Conservation (phyloP, 2,329 filamentous ascomycete species). For the Xylaria multiplex region DNA sequence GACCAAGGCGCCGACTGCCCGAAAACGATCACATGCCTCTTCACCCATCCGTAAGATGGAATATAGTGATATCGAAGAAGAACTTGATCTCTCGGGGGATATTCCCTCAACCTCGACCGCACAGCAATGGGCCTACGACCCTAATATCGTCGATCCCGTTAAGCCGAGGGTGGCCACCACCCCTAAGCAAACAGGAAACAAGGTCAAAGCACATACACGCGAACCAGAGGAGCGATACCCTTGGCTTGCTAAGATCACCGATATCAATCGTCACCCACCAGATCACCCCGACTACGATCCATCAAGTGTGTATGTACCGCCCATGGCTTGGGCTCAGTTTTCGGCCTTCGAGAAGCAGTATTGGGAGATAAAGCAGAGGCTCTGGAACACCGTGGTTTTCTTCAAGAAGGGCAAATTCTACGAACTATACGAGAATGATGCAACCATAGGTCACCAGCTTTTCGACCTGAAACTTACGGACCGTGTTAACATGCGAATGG, state of each 20-base stretch:
- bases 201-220: slow-evolving; percentile 78
- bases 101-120: slow-evolving; percentile 75
- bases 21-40: slow-evolving; percentile 71
- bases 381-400: slow-evolving; percentile 97
- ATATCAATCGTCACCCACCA: slow-evolving; percentile 82
- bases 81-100: slow-evolving; percentile 64
- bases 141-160: slow-evolving; percentile 55
- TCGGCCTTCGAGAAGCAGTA: slow-evolving; percentile 98
- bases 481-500: slow-evolving; percentile 99
- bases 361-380: slow-evolving; percentile 98
- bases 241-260: slow-evolving; percentile 87
- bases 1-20: slow-evolving; percentile 59
- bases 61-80: slow-evolving; percentile 58
- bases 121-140: slow-evolving; percentile 79
- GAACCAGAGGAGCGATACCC: slow-evolving; percentile 88
- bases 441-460: slow-evolving; percentile 92
- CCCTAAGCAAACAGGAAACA: slow-evolving; percentile 51
- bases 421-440: slow-evolving; percentile 97
- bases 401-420: slow-evolving; percentile 99
- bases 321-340: slow-evolving; percentile 80
- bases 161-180: slow-evolving; percentile 42
- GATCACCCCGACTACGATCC: slow-evolving; percentile 91
- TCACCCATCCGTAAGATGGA: slow-evolving; percentile 54
- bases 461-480: slow-evolving; percentile 99
- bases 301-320: slow-evolving; percentile 89